Base-by-base conservation (phyloP, 2,329 filamentous ascomycete genomes). In the Epichloe hybrida region DNA sequence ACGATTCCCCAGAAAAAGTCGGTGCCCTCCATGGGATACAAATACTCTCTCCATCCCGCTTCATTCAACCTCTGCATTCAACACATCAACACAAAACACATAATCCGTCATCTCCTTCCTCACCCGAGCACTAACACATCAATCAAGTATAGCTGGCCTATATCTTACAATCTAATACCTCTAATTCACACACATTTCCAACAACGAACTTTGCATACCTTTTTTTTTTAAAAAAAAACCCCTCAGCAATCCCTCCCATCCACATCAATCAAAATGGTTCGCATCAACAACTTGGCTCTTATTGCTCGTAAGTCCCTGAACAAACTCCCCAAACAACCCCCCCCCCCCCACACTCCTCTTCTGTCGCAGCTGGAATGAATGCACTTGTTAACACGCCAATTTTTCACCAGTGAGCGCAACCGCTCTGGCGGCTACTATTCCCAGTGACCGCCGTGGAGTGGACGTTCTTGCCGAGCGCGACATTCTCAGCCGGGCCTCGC, bases 221-320 rank as follows among this genome's bases (percentile, higher is more conserved):
- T 17, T 17, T 17, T 17, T 17, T 17, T n/a, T n/a, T n/a, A n/a
- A n/a, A n/a, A n/a, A n/a, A n/a, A n/a, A n/a, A n/a, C n/a, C n/a
- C n/a, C n/a, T 31, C 27, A 31, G 27, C 27, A 31, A 5, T 46
- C 27, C 17, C 27, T 38, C 21, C 13, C n/a, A 37, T 38, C 35
- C 36, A 39, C 12, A 47, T 35, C 41, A 7, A n/a, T 27, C 41
- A 52, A 15, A 49, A 52, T 52, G 50, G 50, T 52, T 52, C 37
- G 42, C 46, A 45, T 52, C 46, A 41, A 41, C 50, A 41, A 17
- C 20, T n/a, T 52, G 5, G 50, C 46, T 49, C 40, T 52, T 42
- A 9, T 52, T 42, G 50, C 46, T 36, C 36, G 50, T 52, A 52
- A 8, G 50, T 49, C 6, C 5, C 7, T 41, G 35, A 45, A n/a